Base-by-base conservation (phyloP, 1,139 yeast species). In the Pneumocystis jirovecii region DNA sequence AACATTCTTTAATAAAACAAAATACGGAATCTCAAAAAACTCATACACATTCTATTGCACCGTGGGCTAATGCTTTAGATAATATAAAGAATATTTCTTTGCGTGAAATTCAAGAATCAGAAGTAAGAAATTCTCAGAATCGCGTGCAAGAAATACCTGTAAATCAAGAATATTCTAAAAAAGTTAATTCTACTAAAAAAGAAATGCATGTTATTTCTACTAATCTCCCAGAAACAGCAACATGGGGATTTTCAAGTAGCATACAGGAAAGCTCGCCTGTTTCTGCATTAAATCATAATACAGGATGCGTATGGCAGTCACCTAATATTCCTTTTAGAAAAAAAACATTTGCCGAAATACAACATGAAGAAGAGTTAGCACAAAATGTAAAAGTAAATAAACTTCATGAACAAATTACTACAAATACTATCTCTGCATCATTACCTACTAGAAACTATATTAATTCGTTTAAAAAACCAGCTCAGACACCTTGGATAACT, bases 71-170 rank as follows among this genome's bases (percentile, higher is more conserved):
- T 25, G 76, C 79, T 65, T 69, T 63, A 35, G 61, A 63, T 39
- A 25, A 50, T 21, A 50, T 60, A 8, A 85, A 86, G 60, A 74
- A 80, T n/a, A 76, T 85, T 67, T 80, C 89, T 0, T 77, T 88
- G 69, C 82, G 83, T 67, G 89, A 88, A 73, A 85, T 88, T 68
- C 93, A 86, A 74, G 82, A 79, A 68, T 75, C 85, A 67, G 95
- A 87, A 72, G 85, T 68, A 19, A 66, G 61, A 31, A 61, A 66
- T 60, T 66, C 85, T 61, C 83, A 81, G 66, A 83, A 73, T 50
- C 17, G 17, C 21, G 21, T 34, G 2, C 57, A 50, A 25, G 57
- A 12, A 15, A 12, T 50, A 50, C 21, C 31, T 12, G 5, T 25
- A 50, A 50, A 50, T 50, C 3, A 17, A 1, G 57, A 50, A 50